Evolutionary conservation across 2,329 filamentous ascomycete species (phyloP), one percentile per base, ranked within the genome.

Genomic region (Stagonosporopsis rhizophila): DNA sequence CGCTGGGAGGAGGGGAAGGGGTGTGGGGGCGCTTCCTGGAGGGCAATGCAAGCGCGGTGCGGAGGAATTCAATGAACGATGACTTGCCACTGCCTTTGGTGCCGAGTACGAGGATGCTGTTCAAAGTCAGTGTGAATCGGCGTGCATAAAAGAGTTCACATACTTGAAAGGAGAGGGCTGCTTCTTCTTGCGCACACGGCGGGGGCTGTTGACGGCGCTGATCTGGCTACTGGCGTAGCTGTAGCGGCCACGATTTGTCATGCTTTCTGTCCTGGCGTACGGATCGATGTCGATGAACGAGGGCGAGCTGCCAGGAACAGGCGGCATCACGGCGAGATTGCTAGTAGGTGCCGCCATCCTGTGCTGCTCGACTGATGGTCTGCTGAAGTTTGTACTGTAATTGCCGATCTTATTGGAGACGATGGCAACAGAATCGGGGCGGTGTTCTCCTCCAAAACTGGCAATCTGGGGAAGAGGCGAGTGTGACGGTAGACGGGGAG

Each of bases 81-180:
- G 93, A 96, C 81, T 99, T 99, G 75, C 95, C 95, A 7, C 91
- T 89, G 75, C 89, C 89, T 57, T 90, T 88, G 45, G 92, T 89
- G 58, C 95, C 95, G 69, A 98, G 87, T 58, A 99, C 88, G 57
- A 99, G 86, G 66, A 99, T 88, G 76, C 94, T 98, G 61, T 39
- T 28, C 8, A 7, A 14, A 23, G 59, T 74, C 48, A 72, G 67
- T 40, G 30, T 14, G 25, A 20, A 23, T 35, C 17, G 6, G 34
- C 37, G 40, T 30, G 20, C 12, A 32, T 17, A 9, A 5, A 34
- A 7, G n/a, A 11, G 35, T 9, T 22, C 42, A 85, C 92, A 85
- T 82, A 98, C 94, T 99, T 99, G 85, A 98, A 96, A 0, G 95
- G 92, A 11, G 94, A 97, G 8, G 95, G 95, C 73, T 99, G 95